Percentiles rank a stretch among this genome's conserved stretches.
Conservation (phyloP, 202 grass and related monocot genomes). For the Miscanthus sacchariflorus region DNA sequence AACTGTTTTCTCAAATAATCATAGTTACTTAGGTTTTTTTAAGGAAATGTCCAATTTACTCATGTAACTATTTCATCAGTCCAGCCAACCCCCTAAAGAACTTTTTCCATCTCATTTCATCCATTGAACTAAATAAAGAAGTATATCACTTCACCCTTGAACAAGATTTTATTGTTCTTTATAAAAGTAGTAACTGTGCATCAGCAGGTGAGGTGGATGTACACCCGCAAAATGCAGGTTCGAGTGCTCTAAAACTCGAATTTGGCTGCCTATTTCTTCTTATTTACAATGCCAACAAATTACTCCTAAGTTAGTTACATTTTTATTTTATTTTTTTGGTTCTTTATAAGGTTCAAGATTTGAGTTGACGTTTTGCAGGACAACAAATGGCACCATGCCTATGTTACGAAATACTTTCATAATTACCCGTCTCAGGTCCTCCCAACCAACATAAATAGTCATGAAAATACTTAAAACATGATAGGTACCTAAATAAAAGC, state of each 20-base stretch:
- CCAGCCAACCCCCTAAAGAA: neutral
- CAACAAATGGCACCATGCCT: neutral
- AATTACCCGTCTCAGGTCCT: neutral
- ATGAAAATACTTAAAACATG: neutral
- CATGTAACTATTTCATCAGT: neutral
- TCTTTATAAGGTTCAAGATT: neutral
- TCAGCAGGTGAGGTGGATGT: neutral
- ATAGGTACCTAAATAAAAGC: neutral
- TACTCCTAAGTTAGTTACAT: neutral
- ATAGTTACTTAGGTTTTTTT: neutral
- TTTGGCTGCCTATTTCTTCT: neutral
- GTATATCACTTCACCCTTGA: neutral
- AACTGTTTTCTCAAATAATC: neutral
- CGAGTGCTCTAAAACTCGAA: neutral
- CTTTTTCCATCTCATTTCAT: neutral
- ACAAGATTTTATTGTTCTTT: neutral
- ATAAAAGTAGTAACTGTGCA: neutral
- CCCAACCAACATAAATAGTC: neutral
- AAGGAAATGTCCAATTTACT: conserved; percentile 2
- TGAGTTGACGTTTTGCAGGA: neutral
- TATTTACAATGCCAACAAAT: neutral
- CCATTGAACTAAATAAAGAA: neutral
- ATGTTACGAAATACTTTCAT: neutral
- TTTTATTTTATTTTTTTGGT: neutral
- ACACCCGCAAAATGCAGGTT: neutral